These are phyloP conservation scores for Puya raimondii DNA, from an alignment of 176 grass and related monocot species.

Conservation along the genomic window DNA sequence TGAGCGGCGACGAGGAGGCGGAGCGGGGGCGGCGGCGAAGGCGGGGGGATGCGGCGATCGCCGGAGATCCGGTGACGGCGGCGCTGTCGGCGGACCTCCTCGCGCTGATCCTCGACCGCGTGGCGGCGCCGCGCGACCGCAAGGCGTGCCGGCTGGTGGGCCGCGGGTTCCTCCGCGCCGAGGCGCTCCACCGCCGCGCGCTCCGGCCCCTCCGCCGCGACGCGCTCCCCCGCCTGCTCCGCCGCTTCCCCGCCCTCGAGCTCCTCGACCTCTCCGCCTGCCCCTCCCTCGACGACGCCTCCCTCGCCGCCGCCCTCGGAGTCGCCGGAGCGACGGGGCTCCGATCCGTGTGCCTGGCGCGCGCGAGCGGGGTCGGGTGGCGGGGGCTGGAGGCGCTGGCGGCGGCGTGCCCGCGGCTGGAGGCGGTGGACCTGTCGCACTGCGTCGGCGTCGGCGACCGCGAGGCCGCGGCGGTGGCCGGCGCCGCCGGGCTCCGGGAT, in stretches of 20 bases:
- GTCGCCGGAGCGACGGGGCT: conserved; percentile 14
- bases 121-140: conserved; percentile 50
- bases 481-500: conserved; percentile 41
- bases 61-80: conserved; percentile 1
- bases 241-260: conserved; percentile 42
- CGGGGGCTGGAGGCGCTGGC: conserved; percentile 62
- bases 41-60: conserved; percentile 10
- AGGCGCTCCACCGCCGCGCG: conserved; percentile 48
- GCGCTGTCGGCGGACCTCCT: conserved; percentile 58
- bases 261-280: conserved; percentile 70
- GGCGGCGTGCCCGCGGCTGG: conserved; percentile 51
- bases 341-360: conserved; percentile 44
- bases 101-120: conserved; percentile 57
- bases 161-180: conserved; percentile 50
- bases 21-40: not conserved
- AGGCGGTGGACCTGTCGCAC: conserved; percentile 80
- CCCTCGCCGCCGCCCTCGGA: conserved; percentile 35
- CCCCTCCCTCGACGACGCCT: conserved; percentile 61
- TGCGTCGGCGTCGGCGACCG: conserved; percentile 67
- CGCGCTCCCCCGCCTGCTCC: conserved; percentile 48
- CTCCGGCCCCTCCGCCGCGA: conserved; percentile 60
- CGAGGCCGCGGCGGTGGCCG: conserved; percentile 51
- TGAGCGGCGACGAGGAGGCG: conserved; percentile 8
- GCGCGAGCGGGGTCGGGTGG: conserved; percentile 70
- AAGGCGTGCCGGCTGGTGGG: conserved; percentile 76